These are phyloP conservation scores for Physcia stellaris DNA, from an alignment of 495 filamentous ascomycete genomes.

Conservation along the genomic window DNA sequence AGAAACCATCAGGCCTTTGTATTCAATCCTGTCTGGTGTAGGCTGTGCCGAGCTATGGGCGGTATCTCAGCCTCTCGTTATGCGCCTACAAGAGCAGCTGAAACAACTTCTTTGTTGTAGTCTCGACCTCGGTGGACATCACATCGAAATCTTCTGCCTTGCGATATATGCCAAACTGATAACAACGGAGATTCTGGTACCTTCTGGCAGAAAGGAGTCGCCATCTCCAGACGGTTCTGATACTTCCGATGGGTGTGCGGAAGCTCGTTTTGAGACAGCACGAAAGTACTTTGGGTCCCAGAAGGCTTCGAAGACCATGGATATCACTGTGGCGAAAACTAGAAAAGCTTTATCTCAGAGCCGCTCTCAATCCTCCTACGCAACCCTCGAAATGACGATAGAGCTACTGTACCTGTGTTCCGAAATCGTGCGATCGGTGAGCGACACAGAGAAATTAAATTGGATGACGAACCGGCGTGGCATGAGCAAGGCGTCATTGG, in stretches of 20 bases:
- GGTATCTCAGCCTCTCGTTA: conserved; percentile 27
- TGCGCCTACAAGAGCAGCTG: conserved; percentile 29
- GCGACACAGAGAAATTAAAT: conserved; percentile 21
- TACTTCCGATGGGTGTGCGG: too few relatives aligned
- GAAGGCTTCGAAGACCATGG: conserved; percentile 37
- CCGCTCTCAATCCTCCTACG: background rate
- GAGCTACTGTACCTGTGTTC: conserved; percentile 38
- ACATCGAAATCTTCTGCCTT: conserved; percentile 34
- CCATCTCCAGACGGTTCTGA: too few relatives aligned
- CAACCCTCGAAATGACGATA: conserved; percentile 26
- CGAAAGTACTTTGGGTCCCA: conserved; percentile 36
- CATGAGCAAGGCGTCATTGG: too few relatives aligned
- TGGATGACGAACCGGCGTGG: conserved; percentile 32
- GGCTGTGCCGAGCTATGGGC: conserved; percentile 22
- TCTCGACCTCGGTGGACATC: conserved; percentile 31
- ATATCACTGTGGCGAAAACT: conserved; percentile 38
- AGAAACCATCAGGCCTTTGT: conserved; percentile 30
- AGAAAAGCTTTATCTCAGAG: conserved; percentile 13
- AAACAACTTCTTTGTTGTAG: too few relatives aligned
- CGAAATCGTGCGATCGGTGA: conserved; percentile 31
- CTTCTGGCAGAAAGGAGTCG: too few relatives aligned
- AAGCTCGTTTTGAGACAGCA: conserved; percentile 28
- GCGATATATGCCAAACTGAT: too few relatives aligned
- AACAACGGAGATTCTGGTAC: too few relatives aligned
- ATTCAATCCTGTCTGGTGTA: conserved; percentile 24